phyloP scores from a whole-genome alignment of 108 stramenopile genomes.

The Cyclotella sp. region DNA sequence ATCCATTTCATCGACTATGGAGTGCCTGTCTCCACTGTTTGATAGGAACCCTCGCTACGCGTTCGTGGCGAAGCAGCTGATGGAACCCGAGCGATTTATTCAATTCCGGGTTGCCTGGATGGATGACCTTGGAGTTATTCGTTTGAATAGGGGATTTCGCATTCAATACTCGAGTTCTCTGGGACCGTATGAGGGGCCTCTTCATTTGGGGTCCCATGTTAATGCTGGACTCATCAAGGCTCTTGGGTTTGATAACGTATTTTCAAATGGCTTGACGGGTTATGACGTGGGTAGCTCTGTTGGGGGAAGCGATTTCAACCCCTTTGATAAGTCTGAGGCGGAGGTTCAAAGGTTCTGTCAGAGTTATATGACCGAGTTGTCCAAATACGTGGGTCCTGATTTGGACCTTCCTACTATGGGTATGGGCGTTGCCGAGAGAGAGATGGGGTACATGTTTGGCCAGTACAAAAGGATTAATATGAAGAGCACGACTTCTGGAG shows the following conservation, averaged over 20 bases:
- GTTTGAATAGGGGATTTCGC: conserved; percentile 87
- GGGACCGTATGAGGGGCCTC: conserved; percentile 94
- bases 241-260: conserved; percentile 83
- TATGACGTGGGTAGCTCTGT: conserved; percentile 89
- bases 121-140: conserved; percentile 84
- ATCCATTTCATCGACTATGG: conserved; percentile 73
- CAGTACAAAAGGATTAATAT: conserved; percentile 97
- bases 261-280: conserved; percentile 94
- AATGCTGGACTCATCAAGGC: conserved; percentile 75
- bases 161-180: conserved; percentile 90
- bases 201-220: conserved; percentile 92
- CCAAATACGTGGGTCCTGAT: conserved; percentile 96
- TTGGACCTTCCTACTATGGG: conserved; percentile 93
- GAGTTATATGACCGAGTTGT: conserved; percentile 96
- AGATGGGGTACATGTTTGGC: conserved; percentile 96
- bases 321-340: conserved; percentile 91
- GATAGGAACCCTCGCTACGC: conserved; percentile 96
- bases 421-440: conserved; percentile 87
- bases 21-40: conserved; percentile 89
- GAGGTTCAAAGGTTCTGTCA: conserved; percentile 99
- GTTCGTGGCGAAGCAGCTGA: conserved; percentile 93
- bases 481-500: conserved; percentile 56
- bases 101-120: conserved; percentile 92
- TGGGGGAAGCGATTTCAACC: conserved; percentile 97
- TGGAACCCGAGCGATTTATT: conserved; percentile 91